A percentile compares a stretch with the other conserved stretches of the same genome.
These are phyloP conservation scores for Claviceps pazoutovae DNA, from an alignment of 2,329 filamentous ascomycete genomes.

Conservation along the genomic window DNA sequence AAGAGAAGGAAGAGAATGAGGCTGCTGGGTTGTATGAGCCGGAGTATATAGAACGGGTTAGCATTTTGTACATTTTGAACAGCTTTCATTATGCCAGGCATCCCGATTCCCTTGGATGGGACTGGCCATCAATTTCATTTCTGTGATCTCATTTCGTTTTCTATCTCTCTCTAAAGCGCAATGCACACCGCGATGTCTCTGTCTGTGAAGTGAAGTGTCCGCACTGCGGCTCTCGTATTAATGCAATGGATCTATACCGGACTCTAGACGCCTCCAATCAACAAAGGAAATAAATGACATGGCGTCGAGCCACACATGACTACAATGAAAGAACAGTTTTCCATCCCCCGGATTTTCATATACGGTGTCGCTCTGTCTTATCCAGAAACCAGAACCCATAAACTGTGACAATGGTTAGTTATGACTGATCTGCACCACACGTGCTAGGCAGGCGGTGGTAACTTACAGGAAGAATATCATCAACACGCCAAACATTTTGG, in stretches of 20 bases:
- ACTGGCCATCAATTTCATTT: no score
- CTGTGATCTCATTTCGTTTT: no score
- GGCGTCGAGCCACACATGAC: not conserved
- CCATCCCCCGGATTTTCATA: not conserved
- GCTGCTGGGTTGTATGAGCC: no score
- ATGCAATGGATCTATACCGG: conserved; percentile 5
- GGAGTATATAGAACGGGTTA: no score
- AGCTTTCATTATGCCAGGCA: no score
- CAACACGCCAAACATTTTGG: conserved; percentile 64
- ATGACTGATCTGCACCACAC: not conserved
- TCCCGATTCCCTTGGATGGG: no score
- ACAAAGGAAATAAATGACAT: not conserved
- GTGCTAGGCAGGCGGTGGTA: not conserved
- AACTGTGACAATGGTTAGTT: conserved; percentile 12
- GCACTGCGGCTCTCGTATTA: conserved; percentile 2
- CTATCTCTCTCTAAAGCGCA: not conserved
- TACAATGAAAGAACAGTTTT: no score
- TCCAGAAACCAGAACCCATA: conserved; percentile 27
- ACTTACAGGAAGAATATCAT: conserved; percentile 79
- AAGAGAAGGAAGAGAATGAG: no score
- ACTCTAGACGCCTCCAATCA: conserved; percentile 6
- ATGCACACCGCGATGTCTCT: not conserved
- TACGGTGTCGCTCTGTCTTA: conserved; percentile 8
- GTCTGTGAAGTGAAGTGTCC: not conserved
- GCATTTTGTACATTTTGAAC: no score